These are phyloP conservation scores for Boletus rex-veris DNA, from an alignment of 768 basidiomycete species.

Conservation along the genomic window DNA sequence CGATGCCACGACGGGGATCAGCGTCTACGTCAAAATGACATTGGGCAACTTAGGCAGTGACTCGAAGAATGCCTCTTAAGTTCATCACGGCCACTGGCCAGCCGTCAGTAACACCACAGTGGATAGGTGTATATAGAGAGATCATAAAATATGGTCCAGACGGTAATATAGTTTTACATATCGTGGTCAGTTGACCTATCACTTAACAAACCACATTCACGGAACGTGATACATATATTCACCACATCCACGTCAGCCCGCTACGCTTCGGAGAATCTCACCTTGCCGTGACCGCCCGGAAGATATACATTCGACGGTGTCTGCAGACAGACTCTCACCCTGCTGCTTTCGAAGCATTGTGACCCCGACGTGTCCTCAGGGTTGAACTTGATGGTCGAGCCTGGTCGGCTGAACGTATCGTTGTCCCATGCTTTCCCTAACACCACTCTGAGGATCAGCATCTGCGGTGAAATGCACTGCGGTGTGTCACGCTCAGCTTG, in stretches of 20 bases:
- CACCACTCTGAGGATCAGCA: conserved; percentile 21
- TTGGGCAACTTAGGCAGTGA: no score
- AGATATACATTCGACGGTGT: not conserved
- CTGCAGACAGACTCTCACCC: not conserved
- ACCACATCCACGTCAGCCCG: not conserved
- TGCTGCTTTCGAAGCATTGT: not conserved
- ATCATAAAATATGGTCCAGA: no score
- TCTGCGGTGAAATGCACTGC: conserved; percentile 23
- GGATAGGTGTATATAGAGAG: no score
- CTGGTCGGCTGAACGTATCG: not conserved
- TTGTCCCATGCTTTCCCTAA: conserved; percentile 10
- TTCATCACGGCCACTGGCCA: no score
- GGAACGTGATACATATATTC: no score
- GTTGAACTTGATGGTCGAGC: not conserved
- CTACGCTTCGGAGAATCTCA: not conserved
- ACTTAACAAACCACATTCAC: no score
- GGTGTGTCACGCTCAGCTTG: not conserved
- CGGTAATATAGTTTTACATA: no score
- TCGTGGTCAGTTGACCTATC: no score
- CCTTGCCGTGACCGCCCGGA: not conserved
- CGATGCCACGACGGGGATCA: no score
- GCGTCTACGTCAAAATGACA: no score
- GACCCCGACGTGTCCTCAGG: not conserved
- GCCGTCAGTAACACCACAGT: no score
- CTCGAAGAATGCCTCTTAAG: no score